Percentiles rank a stretch among this genome's conserved stretches.
phyloP scores from a whole-genome alignment of 2,329 filamentous ascomycete genomes.

The Cadophora luteo-olivacea region DNA sequence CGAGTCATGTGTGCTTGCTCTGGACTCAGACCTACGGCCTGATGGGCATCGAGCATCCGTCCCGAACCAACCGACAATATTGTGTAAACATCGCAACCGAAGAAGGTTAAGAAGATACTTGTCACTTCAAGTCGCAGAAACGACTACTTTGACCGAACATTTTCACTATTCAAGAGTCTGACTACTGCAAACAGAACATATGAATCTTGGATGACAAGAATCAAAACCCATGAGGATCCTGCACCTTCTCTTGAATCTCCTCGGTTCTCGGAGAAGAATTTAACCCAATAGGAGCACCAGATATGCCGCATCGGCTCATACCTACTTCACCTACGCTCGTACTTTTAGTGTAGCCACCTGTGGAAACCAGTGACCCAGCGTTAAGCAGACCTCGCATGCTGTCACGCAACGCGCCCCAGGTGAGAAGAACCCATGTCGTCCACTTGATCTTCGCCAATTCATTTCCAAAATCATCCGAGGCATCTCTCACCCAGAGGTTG shows the following conservation, averaged over 20 bases:
- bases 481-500: slow-evolving; percentile 15
- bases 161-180: neutral
- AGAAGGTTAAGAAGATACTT: neutral
- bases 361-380: neutral
- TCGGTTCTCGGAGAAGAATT: slow-evolving; percentile 7
- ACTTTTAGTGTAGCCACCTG: slow-evolving; percentile 13
- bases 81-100: neutral
- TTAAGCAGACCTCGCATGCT: slow-evolving; percentile 16
- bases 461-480: neutral
- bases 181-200: neutral
- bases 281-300: neutral
- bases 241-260: slow-evolving; percentile 6
- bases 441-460: slow-evolving; percentile 11
- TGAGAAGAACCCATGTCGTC: slow-evolving; percentile 17
- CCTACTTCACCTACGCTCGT: neutral
- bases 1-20: neutral
- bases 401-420: slow-evolving; percentile 18
- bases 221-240: slow-evolving; percentile 13
- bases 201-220: too few relatives aligned
- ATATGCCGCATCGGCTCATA: neutral
- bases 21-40: neutral
- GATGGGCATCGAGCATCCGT: too few relatives aligned
- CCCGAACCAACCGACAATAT: too few relatives aligned
- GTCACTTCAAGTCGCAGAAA: too few relatives aligned
- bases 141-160: neutral